Percentiles rank a stretch among this genome's conserved stretches.
Evolutionary conservation across 345 rosid species (phyloP).

Genomic region (Salix arbutifolia): DNA sequence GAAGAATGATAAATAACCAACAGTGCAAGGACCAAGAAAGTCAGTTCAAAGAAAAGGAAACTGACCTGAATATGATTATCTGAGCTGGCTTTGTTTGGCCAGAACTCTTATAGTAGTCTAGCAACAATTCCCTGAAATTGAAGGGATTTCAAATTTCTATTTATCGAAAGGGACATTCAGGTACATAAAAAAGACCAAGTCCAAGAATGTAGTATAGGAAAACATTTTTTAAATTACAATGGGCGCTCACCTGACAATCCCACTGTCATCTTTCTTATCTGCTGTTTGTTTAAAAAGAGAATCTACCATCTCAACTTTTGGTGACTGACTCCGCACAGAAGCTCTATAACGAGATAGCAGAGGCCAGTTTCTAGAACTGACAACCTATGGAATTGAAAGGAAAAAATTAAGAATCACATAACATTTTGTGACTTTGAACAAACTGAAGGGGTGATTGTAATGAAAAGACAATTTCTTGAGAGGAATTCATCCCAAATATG

Average conservation of each 20-base stretch:
- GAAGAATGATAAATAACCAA: background rate
- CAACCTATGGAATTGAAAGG: slow-evolving; percentile 11
- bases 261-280: slow-evolving; percentile 4
- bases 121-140: slow-evolving; percentile 19
- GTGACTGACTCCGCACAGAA: slow-evolving; percentile 22
- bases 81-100: slow-evolving; percentile 20
- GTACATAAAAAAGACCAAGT: background rate
- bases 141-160: background rate
- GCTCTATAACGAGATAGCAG: slow-evolving; percentile 19
- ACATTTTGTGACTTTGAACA: background rate
- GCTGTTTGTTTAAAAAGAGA: slow-evolving; percentile 1
- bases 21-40: background rate
- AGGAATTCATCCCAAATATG: background rate
- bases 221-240: background rate
- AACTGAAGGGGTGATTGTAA: background rate
- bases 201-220: background rate
- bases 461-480: background rate
- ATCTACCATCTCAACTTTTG: slow-evolving; percentile 28
- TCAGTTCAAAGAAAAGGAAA: background rate
- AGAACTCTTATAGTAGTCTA: slow-evolving; percentile 21
- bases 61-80: slow-evolving; percentile 24
- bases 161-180: background rate
- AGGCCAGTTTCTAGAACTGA: slow-evolving; percentile 24
- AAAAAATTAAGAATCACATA: background rate
- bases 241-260: slow-evolving; percentile 17